phyloP scores from a whole-genome alignment of 2,329 filamentous ascomycete genomes.

The Aspergillus floridensis region DNA sequence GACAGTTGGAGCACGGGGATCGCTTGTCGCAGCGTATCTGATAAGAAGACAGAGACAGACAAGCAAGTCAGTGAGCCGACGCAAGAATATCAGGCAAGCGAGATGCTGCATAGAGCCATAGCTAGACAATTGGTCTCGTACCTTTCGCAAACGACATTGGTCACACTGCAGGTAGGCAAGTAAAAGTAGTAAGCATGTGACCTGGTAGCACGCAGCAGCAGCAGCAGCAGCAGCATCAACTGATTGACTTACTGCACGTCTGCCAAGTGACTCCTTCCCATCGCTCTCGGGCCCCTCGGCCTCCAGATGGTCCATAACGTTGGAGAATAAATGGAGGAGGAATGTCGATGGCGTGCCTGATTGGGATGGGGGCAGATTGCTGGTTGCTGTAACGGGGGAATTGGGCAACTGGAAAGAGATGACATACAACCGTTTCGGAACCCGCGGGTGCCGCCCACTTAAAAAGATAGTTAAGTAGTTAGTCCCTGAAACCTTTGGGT shows the following conservation, averaged over 20 bases:
- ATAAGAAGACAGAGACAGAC: not conserved
- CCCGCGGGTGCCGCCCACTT: constrained; percentile 18
- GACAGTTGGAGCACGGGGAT: constrained; percentile 43
- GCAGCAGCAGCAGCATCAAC: not conserved
- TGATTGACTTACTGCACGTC: constrained; percentile 33
- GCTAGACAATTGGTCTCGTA: constrained; percentile 10
- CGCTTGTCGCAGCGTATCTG: constrained; percentile 45
- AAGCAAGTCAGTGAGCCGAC: not conserved
- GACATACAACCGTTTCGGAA: constrained; percentile 7
- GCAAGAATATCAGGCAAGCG: not conserved
- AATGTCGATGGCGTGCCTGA: not conserved
- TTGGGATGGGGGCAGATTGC: not conserved
- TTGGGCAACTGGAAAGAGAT: not conserved
- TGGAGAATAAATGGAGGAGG: not conserved
- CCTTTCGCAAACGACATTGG: constrained; percentile 36
- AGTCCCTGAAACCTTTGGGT: too few relatives aligned
- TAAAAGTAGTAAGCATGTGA: not conserved
- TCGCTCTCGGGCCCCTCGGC: constrained; percentile 30
- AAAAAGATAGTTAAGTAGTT: not conserved
- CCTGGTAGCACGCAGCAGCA: not conserved
- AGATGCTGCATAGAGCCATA: not conserved
- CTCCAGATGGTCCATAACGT: constrained; percentile 24
- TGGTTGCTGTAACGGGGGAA: not conserved
- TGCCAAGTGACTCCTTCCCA: constrained; percentile 18
- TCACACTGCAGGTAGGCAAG: constrained; percentile 28